These are phyloP conservation scores for Colletotrichum sp. DNA, from an alignment of 2,329 filamentous ascomycete genomes.

Conservation along the genomic window DNA sequence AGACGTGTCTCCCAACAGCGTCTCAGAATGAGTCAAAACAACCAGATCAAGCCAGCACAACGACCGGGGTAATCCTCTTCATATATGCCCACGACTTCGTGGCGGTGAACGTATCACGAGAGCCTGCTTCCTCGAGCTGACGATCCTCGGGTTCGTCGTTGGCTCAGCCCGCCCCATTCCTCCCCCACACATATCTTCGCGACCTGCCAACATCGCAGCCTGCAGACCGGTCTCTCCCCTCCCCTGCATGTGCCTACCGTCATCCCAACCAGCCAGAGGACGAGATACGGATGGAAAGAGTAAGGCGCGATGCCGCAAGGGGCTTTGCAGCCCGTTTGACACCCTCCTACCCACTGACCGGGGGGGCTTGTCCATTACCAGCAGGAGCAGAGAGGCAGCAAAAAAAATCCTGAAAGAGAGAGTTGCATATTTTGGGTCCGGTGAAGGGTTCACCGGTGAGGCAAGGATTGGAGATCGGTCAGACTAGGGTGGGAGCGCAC, in stretches of 20 bases:
- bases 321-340: background rate
- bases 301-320: background rate
- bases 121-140: background rate
- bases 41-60: background rate
- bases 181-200: background rate
- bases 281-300: background rate
- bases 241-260: background rate
- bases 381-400: background rate
- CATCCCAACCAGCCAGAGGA: background rate
- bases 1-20: background rate
- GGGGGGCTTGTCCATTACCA: background rate
- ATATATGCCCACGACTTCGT: background rate
- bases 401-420: background rate
- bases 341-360: background rate
- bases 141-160: background rate
- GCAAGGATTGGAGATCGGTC: constrained; percentile 12
- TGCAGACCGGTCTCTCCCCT: background rate
- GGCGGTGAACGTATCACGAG: constrained; percentile 6
- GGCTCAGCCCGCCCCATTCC: background rate
- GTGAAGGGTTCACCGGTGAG: background rate
- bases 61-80: background rate
- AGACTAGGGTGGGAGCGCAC: constrained; percentile 3
- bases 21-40: background rate
- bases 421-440: background rate
- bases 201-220: background rate